Conservation (phyloP, 805 yeast species). For the Cyberlindnera veronae region DNA sequence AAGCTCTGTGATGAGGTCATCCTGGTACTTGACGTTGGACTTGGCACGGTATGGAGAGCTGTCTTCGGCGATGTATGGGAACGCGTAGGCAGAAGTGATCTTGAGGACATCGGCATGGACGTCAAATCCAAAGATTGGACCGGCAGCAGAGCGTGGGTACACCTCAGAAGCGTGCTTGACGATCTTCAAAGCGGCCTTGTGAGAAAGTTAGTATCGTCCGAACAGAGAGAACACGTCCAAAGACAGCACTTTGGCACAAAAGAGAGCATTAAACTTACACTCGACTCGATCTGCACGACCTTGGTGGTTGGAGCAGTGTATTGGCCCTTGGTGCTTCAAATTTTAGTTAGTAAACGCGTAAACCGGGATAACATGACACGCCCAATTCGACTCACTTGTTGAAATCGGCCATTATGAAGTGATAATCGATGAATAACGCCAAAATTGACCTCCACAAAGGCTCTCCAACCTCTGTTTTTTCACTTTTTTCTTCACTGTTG, state of each 20-base stretch:
- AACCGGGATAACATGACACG: neutral
- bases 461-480: neutral
- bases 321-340: conserved; percentile 4
- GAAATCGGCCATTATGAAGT: conserved; percentile 7
- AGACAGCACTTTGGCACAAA: neutral
- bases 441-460: neutral
- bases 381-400: conserved; percentile 4
- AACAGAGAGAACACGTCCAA: neutral
- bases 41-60: conserved; percentile 58
- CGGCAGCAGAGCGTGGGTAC: conserved; percentile 59
- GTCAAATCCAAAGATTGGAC: conserved; percentile 75
- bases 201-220: conserved; percentile 4
- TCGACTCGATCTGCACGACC: conserved; percentile 19
- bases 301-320: conserved; percentile 20
- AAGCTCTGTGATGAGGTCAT: conserved; percentile 59
- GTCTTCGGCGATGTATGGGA: conserved; percentile 57
- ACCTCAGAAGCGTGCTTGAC: conserved; percentile 64
- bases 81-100: conserved; percentile 61
- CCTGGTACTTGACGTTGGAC: conserved; percentile 64
- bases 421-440: neutral
- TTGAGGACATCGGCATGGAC: conserved; percentile 44
- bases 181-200: conserved; percentile 40
- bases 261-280: conserved; percentile 7
- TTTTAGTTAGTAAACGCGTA: conserved; percentile 4
- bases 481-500: neutral